Percentiles rank a stretch among this genome's conserved stretches.
These are phyloP conservation scores for Argentina anserina DNA, from an alignment of 306 rosid species.

Conservation along the genomic window DNA sequence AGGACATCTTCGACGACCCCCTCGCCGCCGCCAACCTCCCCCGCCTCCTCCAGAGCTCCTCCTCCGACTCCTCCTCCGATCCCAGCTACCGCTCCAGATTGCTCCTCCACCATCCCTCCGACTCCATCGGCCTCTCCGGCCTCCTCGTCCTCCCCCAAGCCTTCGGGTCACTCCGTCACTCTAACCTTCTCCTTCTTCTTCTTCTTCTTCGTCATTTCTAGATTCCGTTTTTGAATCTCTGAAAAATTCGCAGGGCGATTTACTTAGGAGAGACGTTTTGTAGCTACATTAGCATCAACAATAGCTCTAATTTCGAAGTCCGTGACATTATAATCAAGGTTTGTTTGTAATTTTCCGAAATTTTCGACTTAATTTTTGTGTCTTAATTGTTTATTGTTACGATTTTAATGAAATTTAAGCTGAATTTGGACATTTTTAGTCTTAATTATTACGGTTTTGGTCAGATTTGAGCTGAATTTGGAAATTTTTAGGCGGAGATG, in stretches of 20 bases:
- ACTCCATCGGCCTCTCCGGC: constrained; percentile 85
- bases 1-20: constrained; percentile 76
- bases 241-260: constrained; percentile 62
- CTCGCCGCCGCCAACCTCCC: constrained; percentile 43
- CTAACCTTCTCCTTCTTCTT: too few species aligned
- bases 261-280: constrained; percentile 96
- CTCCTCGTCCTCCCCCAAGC: constrained; percentile 99
- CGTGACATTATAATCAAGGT: constrained; percentile 82
- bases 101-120: constrained; percentile 70
- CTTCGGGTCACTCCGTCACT: constrained; percentile 56
- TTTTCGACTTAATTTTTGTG: neutral
- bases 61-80: constrained; percentile 46
- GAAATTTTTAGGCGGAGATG: constrained; percentile 68
- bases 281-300: constrained; percentile 87
- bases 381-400: neutral
- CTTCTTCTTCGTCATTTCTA: neutral
- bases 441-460: too few species aligned
- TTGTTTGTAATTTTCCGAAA: neutral
- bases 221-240: neutral
- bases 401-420: neutral
- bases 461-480: neutral
- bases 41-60: constrained; percentile 25
- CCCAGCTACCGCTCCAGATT: constrained; percentile 62
- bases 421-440: constrained; percentile 11
- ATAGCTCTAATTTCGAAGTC: constrained; percentile 87